Base-by-base conservation (phyloP, 805 yeast species). In the Wickerhamomyces alni region DNA sequence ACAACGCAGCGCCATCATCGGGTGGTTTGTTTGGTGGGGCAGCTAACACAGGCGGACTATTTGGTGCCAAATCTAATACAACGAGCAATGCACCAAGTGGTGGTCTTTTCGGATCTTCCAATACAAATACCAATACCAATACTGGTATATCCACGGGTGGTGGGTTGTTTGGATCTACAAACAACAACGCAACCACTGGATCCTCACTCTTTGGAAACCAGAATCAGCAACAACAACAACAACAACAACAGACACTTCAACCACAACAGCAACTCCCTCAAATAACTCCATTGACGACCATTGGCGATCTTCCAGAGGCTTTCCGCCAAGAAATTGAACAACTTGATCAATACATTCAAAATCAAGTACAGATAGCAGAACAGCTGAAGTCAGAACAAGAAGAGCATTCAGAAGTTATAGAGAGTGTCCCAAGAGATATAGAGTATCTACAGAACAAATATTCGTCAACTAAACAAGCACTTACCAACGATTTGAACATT, bases 351-450 rank as follows among this genome's bases (percentile, higher is more conserved):
- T 83, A 80, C 54, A 81, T 85, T 36, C 83, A 80, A 53, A 74
- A 75, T 27, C 94, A 85, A 61, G 83, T 82, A 32, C 71, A 77
- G 36, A 80, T 82, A 38, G 81, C 88, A 2, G 83, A 82, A 37
- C 77, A 77, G 22, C 63, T 85, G 45, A 75, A 79, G 46, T 71
- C 77, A 7, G 83, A 80, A 47, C 68, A 73, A 42, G 62, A 60
- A n/a, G 77, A 75, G 29, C 94, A 85, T 48, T 69, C 72, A 33
- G 78, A 73, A 43, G 65, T 84, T 33, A 75, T 85, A 33, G 75
- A 70, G 28, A 77, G 88, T 38, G 77, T 85, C 38, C 93, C 93
- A 5, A 72, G 81, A 48, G 94, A 85, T 55, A 74, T 82, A 30
- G 70, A 70, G 42, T 85, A 72, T 52, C 60, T 85, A 45, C 75